Evolutionary conservation across 106 monocot species (phyloP).

Genomic region (Platanthera guangdongensis): DNA sequence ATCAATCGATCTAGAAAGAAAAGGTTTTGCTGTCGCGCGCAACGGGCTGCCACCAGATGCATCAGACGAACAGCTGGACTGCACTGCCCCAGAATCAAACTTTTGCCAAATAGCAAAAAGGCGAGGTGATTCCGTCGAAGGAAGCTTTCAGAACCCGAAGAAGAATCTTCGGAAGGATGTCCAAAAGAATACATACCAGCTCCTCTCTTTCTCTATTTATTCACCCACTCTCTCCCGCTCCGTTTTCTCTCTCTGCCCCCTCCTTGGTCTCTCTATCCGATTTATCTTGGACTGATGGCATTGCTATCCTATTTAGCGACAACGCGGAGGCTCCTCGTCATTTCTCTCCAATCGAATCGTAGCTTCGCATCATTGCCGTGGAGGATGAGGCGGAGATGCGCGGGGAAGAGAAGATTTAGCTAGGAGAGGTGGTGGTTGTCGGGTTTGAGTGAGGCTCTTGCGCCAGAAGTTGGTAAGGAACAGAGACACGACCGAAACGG

Average conservation of each 20-base stretch:
- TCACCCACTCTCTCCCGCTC: not conserved
- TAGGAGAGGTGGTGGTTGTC: constrained; percentile 4
- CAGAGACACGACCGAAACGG: constrained; percentile 13
- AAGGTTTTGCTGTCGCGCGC: too few species aligned
- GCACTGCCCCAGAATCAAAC: too few species aligned
- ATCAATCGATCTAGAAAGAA: too few species aligned
- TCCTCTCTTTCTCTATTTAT: not conserved
- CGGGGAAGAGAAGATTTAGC: not conserved
- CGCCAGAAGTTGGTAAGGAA: constrained; percentile 12
- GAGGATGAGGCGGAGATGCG: not conserved
- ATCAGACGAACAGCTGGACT: too few species aligned
- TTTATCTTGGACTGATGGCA: constrained; percentile 19
- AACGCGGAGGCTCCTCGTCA: not conserved
- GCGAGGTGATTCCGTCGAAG: too few species aligned
- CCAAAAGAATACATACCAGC: too few species aligned
- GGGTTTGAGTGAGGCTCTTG: constrained; percentile 24
- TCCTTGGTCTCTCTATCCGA: constrained; percentile 9
- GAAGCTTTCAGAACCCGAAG: too few species aligned
- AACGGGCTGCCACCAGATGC: too few species aligned
- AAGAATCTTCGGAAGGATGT: too few species aligned
- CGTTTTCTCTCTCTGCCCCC: not conserved
- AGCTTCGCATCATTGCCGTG: constrained; percentile 10
- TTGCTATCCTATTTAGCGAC: constrained; percentile 14
- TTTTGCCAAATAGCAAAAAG: too few species aligned
- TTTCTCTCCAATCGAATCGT: not conserved